These are phyloP conservation scores for Chaetoscypha palmicola DNA, from an alignment of 2,329 filamentous ascomycete genomes.

Conservation along the genomic window DNA sequence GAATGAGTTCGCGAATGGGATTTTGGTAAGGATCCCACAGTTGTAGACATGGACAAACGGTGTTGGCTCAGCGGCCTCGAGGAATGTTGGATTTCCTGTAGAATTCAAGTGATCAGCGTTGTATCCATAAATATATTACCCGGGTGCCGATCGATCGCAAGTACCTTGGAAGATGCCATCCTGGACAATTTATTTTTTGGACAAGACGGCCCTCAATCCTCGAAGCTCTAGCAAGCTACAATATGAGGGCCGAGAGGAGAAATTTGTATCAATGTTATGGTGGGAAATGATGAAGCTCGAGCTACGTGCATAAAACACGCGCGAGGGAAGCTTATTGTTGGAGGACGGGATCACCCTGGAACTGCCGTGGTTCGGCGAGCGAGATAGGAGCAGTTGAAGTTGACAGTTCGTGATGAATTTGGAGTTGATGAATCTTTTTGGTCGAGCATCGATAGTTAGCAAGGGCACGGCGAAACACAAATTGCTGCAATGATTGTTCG, in stretches of 20 bases:
- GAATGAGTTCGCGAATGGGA: slow-evolving; percentile 59
- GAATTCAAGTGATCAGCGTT: slow-evolving; percentile 26
- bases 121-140: slow-evolving; percentile 26
- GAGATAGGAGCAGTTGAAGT: background rate
- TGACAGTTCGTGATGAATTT: no score
- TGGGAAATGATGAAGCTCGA: slow-evolving; percentile 19
- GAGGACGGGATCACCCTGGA: slow-evolving; percentile 1
- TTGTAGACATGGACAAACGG: slow-evolving; percentile 52
- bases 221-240: slow-evolving; percentile 31
- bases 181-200: slow-evolving; percentile 32
- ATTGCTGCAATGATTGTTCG: slow-evolving; percentile 11
- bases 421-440: no score
- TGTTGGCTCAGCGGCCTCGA: slow-evolving; percentile 61
- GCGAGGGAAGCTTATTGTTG: slow-evolving; percentile 6
- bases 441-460: slow-evolving; percentile 3
- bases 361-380: background rate
- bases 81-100: slow-evolving; percentile 57
- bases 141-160: slow-evolving; percentile 24
- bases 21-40: slow-evolving; percentile 49
- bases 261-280: slow-evolving; percentile 18
- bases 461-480: slow-evolving; percentile 4
- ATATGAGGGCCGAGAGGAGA: slow-evolving; percentile 29
- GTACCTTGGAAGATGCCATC: slow-evolving; percentile 59
- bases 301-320: slow-evolving; percentile 26
- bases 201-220: slow-evolving; percentile 30